These are phyloP conservation scores for Ogataea pini DNA, from an alignment of 805 yeast species.

Conservation along the genomic window DNA sequence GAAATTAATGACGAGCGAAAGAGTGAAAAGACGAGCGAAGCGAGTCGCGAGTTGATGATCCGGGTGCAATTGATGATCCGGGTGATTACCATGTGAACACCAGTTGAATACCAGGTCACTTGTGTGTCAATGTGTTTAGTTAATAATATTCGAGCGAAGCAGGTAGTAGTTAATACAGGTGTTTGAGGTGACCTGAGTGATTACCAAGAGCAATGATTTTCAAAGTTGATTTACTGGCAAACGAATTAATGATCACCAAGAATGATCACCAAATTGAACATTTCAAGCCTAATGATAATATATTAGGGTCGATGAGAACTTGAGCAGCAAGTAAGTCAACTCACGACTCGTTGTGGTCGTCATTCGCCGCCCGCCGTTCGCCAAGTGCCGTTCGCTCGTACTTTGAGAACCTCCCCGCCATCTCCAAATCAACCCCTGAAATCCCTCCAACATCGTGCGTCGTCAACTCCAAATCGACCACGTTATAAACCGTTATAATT, in stretches of 20 bases:
- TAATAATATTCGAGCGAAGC: constrained; percentile 6
- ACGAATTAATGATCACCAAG: too few species aligned
- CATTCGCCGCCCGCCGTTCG: neutral
- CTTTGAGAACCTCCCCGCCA: constrained; percentile 51
- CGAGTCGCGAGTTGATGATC: neutral
- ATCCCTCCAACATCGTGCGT: constrained; percentile 64
- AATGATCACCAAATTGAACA: too few species aligned
- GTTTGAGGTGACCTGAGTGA: too few species aligned
- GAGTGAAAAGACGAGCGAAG: neutral
- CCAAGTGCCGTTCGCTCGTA: constrained; percentile 29
- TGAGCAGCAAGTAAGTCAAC: too few species aligned
- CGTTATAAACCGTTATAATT: constrained; percentile 61
- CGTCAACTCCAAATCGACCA: constrained; percentile 52
- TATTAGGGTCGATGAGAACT: too few species aligned
- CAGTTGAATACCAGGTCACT: too few species aligned
- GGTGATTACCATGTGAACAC: neutral
- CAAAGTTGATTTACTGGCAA: too few species aligned
- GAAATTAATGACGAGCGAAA: neutral
- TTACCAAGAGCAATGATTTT: too few species aligned
- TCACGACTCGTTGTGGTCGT: neutral
- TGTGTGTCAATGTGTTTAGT: too few species aligned
- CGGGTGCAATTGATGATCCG: neutral
- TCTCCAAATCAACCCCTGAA: constrained; percentile 56
- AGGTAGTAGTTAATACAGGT: too few species aligned
- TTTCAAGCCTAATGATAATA: too few species aligned